A percentile compares a stretch with the other conserved stretches of the same genome.
These are phyloP conservation scores for Candolleomyces efflorescens DNA, from an alignment of 768 basidiomycete genomes.

Conservation along the genomic window DNA sequence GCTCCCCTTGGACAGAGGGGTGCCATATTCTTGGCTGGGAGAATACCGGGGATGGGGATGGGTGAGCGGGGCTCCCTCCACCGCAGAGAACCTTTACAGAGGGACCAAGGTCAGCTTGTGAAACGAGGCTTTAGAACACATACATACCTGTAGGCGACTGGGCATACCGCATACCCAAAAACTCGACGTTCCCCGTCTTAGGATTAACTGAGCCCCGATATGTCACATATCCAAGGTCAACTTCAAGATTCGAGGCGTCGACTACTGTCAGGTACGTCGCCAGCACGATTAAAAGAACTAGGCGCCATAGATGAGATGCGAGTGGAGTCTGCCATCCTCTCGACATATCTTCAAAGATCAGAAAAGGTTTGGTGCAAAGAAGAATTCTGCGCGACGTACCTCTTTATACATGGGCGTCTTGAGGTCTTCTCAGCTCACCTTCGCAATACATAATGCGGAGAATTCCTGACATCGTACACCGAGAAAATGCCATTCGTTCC, in stretches of 20 bases:
- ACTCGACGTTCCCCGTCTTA: slow-evolving; percentile 28
- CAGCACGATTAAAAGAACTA: too few species aligned
- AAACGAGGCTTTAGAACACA: background rate
- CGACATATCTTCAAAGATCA: too few species aligned
- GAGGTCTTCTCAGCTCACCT: too few species aligned
- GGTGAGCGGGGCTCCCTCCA: slow-evolving; percentile 9
- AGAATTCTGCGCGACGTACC: too few species aligned
- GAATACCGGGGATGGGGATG: background rate
- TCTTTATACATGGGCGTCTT: too few species aligned
- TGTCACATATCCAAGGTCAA: slow-evolving; percentile 41
- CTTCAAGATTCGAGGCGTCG: background rate
- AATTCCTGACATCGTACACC: too few species aligned
- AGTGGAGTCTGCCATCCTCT: too few species aligned
- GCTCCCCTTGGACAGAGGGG: slow-evolving; percentile 3
- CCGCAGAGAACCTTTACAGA: slow-evolving; percentile 3
- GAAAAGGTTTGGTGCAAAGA: too few species aligned
- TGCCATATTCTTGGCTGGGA: background rate
- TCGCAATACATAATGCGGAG: too few species aligned
- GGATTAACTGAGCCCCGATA: slow-evolving; percentile 37
- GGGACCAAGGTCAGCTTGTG: background rate
- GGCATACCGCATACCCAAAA: slow-evolving; percentile 46
- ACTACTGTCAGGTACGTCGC: too few species aligned
- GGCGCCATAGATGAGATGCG: too few species aligned
- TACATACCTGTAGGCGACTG: slow-evolving; percentile 39
- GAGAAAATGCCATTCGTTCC: too few species aligned